Conservation (phyloP, 257 asterid genomes). For the Coffea canephora region DNA sequence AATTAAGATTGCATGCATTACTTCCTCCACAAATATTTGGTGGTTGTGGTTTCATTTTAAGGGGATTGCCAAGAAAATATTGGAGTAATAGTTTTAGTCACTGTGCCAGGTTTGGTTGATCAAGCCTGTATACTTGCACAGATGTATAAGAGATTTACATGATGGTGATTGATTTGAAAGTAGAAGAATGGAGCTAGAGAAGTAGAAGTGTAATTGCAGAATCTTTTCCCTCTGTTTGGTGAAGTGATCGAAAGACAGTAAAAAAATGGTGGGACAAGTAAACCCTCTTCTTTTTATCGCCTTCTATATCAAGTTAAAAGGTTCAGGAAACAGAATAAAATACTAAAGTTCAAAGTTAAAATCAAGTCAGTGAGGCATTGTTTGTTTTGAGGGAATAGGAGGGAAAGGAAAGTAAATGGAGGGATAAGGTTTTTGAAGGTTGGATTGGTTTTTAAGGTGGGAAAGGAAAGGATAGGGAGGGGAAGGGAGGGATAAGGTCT, state of each 20-base stretch:
- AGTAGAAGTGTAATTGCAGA: too few relatives aligned
- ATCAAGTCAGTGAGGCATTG: background rate
- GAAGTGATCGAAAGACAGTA: background rate
- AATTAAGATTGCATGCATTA: background rate
- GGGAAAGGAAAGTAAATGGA: too few relatives aligned
- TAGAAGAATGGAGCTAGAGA: constrained; percentile 2
- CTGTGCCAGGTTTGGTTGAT: background rate
- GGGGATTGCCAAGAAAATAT: background rate
- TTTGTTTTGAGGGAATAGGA: too few relatives aligned
- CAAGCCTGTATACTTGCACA: background rate
- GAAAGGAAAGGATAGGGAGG: too few relatives aligned
- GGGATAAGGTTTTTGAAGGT: too few relatives aligned
- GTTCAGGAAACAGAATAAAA: background rate
- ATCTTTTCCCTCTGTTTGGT: background rate
- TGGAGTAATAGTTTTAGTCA: background rate
- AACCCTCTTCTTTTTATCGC: too few relatives aligned
- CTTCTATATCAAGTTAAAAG: background rate
- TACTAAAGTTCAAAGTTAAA: background rate
- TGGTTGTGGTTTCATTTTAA: background rate
- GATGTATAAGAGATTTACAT: background rate
- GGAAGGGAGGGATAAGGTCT: too few relatives aligned
- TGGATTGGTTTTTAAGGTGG: too few relatives aligned
- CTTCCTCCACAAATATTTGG: background rate
- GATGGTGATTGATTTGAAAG: background rate
- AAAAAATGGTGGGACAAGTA: background rate